phyloP scores from a whole-genome alignment of 2,329 filamentous ascomycete species.

The Leptographium lundbergii region DNA sequence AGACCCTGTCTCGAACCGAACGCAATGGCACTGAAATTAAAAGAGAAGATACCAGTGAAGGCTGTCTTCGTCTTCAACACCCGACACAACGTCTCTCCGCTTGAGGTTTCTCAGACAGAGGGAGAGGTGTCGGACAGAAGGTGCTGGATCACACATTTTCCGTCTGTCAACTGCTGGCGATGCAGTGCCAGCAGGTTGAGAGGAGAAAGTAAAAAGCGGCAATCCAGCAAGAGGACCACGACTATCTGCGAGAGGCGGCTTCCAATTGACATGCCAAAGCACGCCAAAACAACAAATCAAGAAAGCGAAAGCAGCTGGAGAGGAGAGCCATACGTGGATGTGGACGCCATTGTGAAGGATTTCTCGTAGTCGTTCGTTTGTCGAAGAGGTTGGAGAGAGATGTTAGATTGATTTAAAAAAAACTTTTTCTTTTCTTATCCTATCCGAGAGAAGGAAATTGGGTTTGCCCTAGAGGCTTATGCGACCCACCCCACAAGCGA shows the following conservation, averaged over 20 bases:
- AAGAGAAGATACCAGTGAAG: slow-evolving; percentile 44
- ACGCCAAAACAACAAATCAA: not conserved
- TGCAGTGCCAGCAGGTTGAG: not conserved
- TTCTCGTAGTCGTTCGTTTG: not conserved
- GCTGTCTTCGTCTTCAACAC: slow-evolving; percentile 65
- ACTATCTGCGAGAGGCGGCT: slow-evolving; percentile 50
- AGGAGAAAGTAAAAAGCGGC: slow-evolving; percentile 17
- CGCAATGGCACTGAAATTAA: slow-evolving; percentile 56
- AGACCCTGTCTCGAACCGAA: slow-evolving; percentile 13
- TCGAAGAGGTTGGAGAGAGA: not conserved
- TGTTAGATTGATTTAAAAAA: not conserved
- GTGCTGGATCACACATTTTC: slow-evolving; percentile 50
- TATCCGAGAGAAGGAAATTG: not conserved
- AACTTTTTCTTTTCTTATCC: not conserved
- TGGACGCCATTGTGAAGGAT: slow-evolving; percentile 8
- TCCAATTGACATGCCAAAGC: not conserved
- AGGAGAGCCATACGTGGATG: slow-evolving; percentile 11
- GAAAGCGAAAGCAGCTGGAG: not conserved
- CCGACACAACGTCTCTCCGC: slow-evolving; percentile 50
- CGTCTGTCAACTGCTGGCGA: not conserved
- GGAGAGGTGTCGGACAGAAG: slow-evolving; percentile 57
- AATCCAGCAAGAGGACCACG: slow-evolving; percentile 70
- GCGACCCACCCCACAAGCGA: not conserved
- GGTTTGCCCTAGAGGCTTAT: not conserved
- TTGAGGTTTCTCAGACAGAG: slow-evolving; percentile 38